phyloP scores from a whole-genome alignment of 441 rosid species.

The Populus hybrid region DNA sequence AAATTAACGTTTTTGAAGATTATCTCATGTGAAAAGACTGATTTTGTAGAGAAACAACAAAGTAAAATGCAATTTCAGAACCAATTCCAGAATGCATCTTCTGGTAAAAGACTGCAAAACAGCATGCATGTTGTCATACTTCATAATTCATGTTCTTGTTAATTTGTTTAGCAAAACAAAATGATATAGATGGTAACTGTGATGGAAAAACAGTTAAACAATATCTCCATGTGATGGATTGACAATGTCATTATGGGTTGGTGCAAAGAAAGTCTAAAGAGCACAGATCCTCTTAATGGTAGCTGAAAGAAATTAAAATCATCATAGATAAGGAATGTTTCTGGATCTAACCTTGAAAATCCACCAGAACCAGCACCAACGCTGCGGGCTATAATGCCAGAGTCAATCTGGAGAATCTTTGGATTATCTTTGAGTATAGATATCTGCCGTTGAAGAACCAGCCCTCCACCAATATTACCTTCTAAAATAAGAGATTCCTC shows the following conservation, averaged over 20 bases:
- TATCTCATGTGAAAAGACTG: background rate
- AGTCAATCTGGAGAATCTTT: constrained; percentile 51
- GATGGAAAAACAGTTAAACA: background rate
- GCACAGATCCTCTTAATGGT: background rate
- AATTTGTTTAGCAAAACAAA: background rate
- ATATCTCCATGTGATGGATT: background rate
- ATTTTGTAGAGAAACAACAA: background rate
- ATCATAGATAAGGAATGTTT: background rate
- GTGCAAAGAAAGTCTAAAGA: background rate
- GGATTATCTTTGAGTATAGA: constrained; percentile 48
- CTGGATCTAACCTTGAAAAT: constrained; percentile 69
- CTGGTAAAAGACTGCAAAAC: background rate
- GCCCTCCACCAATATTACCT: constrained; percentile 82
- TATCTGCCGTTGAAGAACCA: constrained; percentile 58
- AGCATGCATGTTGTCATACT: background rate
- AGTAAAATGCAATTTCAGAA: background rate
- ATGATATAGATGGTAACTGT: background rate
- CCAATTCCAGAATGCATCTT: background rate
- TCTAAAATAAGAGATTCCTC: constrained; percentile 69
- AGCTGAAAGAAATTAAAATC: background rate
- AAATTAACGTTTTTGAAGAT: background rate
- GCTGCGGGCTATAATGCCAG: constrained; percentile 64
- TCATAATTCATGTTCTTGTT: background rate
- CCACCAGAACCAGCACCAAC: constrained; percentile 98
- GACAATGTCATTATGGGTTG: background rate